phyloP scores from a whole-genome alignment of 176 grass and related monocot species.

The Puya raimondii region DNA sequence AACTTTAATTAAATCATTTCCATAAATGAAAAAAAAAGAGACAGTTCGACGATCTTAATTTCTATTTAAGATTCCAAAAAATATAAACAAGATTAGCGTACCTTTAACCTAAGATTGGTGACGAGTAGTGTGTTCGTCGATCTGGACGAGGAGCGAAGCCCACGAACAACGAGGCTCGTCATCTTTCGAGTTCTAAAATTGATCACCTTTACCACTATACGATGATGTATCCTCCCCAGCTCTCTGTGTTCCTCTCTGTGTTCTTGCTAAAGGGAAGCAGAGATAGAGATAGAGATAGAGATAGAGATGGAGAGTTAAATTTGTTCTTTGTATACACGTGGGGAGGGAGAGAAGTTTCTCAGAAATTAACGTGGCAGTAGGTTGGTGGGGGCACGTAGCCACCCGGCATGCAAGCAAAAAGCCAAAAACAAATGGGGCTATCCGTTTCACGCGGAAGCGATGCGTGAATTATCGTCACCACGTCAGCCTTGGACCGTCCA shows the following conservation, averaged over 20 bases:
- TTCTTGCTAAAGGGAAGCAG: too few species aligned
- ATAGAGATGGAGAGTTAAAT: not conserved
- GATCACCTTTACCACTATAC: too few species aligned
- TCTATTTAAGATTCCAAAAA: too few species aligned
- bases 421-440: not conserved
- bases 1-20: too few species aligned
- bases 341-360: not conserved
- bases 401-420: not conserved
- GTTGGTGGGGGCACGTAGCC: not conserved
- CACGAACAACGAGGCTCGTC: constrained; percentile 6
- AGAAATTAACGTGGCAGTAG: not conserved
- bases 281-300: not conserved
- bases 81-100: not conserved
- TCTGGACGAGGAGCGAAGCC: constrained; percentile 15
- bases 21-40: too few species aligned
- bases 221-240: too few species aligned
- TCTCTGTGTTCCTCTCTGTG: too few species aligned
- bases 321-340: not conserved
- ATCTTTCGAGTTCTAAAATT: not conserved
- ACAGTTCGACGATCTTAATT: too few species aligned
- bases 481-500: not conserved
- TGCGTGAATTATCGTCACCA: not conserved
- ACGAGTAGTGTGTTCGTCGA: not conserved
- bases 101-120: not conserved
- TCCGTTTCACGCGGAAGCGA: not conserved